Conservation (phyloP, 1,284 basidiomycete species). For the Farysia itapuensis region DNA sequence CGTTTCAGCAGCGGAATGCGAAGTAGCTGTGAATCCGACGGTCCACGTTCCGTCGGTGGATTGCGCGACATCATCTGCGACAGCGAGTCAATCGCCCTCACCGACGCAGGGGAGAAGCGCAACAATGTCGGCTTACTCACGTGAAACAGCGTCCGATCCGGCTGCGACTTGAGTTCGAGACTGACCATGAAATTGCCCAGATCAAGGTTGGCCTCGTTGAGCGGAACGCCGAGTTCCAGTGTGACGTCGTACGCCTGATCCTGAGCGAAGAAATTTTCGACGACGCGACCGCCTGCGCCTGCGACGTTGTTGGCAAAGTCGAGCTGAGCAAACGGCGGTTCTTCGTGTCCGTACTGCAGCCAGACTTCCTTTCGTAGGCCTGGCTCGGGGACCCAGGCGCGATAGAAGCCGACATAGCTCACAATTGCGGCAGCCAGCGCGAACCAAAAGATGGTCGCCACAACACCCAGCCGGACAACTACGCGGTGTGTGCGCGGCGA, state of each 20-base stretch:
- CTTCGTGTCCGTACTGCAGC: slow-evolving; percentile 46
- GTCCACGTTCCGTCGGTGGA: slow-evolving; percentile 7
- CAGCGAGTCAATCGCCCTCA: slow-evolving; percentile 22
- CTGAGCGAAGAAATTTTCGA: slow-evolving; percentile 37
- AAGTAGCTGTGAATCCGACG: slow-evolving; percentile 37
- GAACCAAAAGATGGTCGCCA: slow-evolving; percentile 45
- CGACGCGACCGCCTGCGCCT: neutral
- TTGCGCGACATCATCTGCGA: slow-evolving; percentile 38
- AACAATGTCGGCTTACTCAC: slow-evolving; percentile 38
- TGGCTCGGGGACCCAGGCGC: slow-evolving; percentile 55
- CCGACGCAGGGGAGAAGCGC: slow-evolving; percentile 24
- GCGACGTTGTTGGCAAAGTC: slow-evolving; percentile 19
- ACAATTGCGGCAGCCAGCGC: slow-evolving; percentile 45
- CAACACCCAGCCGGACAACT: slow-evolving; percentile 46
- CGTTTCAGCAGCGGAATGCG: slow-evolving; percentile 41
- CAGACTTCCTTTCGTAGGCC: slow-evolving; percentile 46
- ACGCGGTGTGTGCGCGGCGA: slow-evolving; percentile 55
- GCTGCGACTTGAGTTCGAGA: slow-evolving; percentile 33
- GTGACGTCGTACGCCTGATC: slow-evolving; percentile 57
- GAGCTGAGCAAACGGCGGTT: slow-evolving; percentile 24
- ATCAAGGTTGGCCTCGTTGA: slow-evolving; percentile 50
- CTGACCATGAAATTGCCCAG: slow-evolving; percentile 57
- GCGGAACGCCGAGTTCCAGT: slow-evolving; percentile 51
- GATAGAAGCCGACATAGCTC: slow-evolving; percentile 56
- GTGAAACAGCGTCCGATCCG: slow-evolving; percentile 17